A percentile compares a stretch with the other conserved stretches of the same genome.
Conservation (phyloP, 495 filamentous ascomycete genomes). For the Neurospora sublineolata region DNA sequence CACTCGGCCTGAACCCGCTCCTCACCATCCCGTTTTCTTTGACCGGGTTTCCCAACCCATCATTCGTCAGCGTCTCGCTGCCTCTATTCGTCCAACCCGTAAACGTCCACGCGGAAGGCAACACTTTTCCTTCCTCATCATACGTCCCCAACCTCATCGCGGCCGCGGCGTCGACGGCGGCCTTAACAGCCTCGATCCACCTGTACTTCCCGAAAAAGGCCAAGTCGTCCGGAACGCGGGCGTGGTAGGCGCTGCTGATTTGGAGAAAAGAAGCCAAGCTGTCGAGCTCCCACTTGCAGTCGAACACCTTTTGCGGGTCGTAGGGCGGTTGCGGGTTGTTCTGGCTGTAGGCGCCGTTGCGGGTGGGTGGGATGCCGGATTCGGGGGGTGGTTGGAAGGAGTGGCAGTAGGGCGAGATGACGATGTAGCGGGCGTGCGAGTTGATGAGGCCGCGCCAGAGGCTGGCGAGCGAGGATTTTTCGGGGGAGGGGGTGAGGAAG, state of each 20-base stretch:
- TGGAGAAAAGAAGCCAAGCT: slow-evolving; percentile 51
- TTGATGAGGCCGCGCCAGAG: slow-evolving; percentile 51
- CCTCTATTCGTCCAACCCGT: slow-evolving; percentile 44
- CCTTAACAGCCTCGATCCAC: slow-evolving; percentile 47
- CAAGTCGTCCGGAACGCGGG: slow-evolving; percentile 36
- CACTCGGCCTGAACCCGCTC: slow-evolving; percentile 51
- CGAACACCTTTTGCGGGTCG: slow-evolving; percentile 40
- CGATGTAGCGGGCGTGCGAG: slow-evolving; percentile 46
- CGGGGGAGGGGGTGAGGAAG: slow-evolving; percentile 39
- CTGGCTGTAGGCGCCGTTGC: slow-evolving; percentile 36
- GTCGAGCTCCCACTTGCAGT: slow-evolving; percentile 57
- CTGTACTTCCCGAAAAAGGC: slow-evolving; percentile 48
- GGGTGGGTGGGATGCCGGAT: slow-evolving; percentile 34
- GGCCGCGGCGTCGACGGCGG: slow-evolving; percentile 43
- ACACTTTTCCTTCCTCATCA: slow-evolving; percentile 40
- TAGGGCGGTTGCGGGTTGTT: slow-evolving; percentile 40
- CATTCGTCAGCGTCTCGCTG: slow-evolving; percentile 49
- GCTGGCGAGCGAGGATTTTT: slow-evolving; percentile 43
- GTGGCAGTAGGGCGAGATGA: slow-evolving; percentile 49
- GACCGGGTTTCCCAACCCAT: slow-evolving; percentile 49
- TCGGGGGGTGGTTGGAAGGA: slow-evolving; percentile 49
- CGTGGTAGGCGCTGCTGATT: slow-evolving; percentile 48
- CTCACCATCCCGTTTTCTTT: slow-evolving; percentile 51
- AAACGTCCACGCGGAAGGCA: slow-evolving; percentile 45
- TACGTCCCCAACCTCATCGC: slow-evolving; percentile 51